phyloP scores from a whole-genome alignment of 2,329 filamentous ascomycete species.

The Exophiala sp. region DNA sequence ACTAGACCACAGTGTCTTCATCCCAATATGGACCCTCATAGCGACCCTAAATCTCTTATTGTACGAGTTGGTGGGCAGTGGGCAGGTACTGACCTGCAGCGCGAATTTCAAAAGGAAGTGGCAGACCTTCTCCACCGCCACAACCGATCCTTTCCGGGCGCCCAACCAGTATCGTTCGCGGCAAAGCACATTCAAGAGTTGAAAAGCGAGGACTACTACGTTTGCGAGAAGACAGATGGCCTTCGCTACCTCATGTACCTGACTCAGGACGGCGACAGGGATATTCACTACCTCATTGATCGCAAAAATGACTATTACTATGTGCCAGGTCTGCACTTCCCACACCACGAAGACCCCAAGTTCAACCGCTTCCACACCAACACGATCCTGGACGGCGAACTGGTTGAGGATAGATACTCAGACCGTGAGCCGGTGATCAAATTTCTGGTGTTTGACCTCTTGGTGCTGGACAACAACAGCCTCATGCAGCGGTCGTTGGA shows the following conservation, averaged over 20 bases:
- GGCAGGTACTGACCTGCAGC: conserved; percentile 59
- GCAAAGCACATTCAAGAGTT: conserved; percentile 79
- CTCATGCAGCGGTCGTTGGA: conserved; percentile 78
- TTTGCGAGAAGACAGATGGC: conserved; percentile 97
- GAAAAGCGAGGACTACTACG: conserved; percentile 81
- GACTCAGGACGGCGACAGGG: conserved; percentile 56
- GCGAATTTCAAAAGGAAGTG: conserved; percentile 67
- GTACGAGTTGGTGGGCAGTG: conserved; percentile 52
- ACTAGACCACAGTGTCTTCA: background rate
- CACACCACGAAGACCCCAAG: conserved; percentile 61
- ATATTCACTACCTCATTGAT: conserved; percentile 86
- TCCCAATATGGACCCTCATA: conserved; percentile 8
- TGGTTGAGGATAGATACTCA: conserved; percentile 76
- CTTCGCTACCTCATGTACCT: conserved; percentile 94
- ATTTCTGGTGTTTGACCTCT: conserved; percentile 90
- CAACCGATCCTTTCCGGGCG: conserved; percentile 69
- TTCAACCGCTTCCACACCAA: conserved; percentile 66
- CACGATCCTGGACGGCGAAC: conserved; percentile 87
- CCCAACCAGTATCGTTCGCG: conserved; percentile 91
- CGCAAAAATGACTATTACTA: conserved; percentile 97
- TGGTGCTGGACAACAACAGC: conserved; percentile 72
- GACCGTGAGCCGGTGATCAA: conserved; percentile 68
- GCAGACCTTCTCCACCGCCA: conserved; percentile 69
- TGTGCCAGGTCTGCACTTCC: conserved; percentile 77
- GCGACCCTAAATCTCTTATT: conserved; percentile 17